phyloP scores from a whole-genome alignment of 1,284 basidiomycete species.

The Termitomyces sp. region DNA sequence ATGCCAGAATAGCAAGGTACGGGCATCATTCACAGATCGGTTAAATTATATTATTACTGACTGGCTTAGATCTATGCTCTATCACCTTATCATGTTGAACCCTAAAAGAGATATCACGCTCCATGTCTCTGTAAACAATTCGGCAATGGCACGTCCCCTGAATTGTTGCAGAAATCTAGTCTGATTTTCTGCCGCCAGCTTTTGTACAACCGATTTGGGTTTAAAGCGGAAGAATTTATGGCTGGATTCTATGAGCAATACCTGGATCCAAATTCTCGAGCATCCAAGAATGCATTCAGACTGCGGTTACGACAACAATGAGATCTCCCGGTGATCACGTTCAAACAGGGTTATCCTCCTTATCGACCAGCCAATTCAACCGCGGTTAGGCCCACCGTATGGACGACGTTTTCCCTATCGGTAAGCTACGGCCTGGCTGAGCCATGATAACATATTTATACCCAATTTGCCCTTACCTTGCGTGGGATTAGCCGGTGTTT shows the following conservation, averaged over 20 bases:
- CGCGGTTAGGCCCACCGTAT: not conserved
- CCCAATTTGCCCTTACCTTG: not conserved
- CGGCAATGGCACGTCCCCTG: constrained; percentile 57
- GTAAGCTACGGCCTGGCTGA: not conserved
- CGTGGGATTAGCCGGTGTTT: not conserved
- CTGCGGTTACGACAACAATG: constrained; percentile 38
- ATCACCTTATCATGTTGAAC: constrained; percentile 64
- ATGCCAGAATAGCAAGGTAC: constrained; percentile 69
- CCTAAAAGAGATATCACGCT: constrained; percentile 70
- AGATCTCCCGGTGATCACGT: not conserved
- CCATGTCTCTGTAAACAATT: constrained; percentile 75
- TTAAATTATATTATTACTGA: constrained; percentile 9
- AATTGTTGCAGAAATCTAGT: not conserved
- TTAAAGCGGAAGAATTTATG: constrained; percentile 79
- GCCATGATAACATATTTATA: not conserved
- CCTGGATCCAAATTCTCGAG: constrained; percentile 55
- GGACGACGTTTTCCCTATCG: not conserved
- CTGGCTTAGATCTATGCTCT: constrained; percentile 60
- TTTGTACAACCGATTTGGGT: constrained; percentile 76
- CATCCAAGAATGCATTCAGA: constrained; percentile 73
- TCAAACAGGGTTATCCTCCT: not conserved
- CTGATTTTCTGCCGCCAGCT: constrained; percentile 35
- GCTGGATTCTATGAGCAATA: constrained; percentile 76
- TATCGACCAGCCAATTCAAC: not conserved
- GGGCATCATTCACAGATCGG: constrained; percentile 21